Evolutionary conservation across 1,139 yeast species (phyloP).

Genomic region (Yamadazyma sp.): DNA sequence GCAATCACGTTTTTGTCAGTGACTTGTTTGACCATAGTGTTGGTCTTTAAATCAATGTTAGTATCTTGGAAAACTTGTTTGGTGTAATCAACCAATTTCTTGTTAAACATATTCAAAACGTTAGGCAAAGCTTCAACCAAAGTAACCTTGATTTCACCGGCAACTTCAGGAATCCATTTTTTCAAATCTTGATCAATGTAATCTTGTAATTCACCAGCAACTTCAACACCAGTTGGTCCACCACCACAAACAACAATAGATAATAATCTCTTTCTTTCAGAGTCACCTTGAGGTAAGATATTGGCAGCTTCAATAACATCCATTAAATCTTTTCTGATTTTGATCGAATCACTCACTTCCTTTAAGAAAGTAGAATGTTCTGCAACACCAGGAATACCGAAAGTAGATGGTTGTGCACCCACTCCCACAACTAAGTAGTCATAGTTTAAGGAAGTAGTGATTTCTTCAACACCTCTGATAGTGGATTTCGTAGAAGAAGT

Average conservation of each 20-base stretch:
- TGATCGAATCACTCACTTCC: conserved; percentile 80
- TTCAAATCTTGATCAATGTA: conserved; percentile 87
- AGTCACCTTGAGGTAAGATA: conserved; percentile 68
- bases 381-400: conserved; percentile 90
- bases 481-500: conserved; percentile 53
- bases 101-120: conserved; percentile 84
- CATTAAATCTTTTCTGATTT: conserved; percentile 74
- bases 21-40: conserved; percentile 87
- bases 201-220: conserved; percentile 93
- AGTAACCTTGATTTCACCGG: conserved; percentile 77
- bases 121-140: conserved; percentile 91
- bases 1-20: conserved; percentile 68
- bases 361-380: conserved; percentile 84
- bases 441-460: conserved; percentile 53
- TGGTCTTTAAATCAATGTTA: conserved; percentile 72
- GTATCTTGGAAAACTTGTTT: conserved; percentile 78
- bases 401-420: conserved; percentile 90
- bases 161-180: conserved; percentile 86
- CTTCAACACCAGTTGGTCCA: conserved; percentile 97
- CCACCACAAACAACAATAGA: conserved; percentile 92
- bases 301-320: conserved; percentile 79
- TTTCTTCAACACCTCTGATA: conserved; percentile 35
- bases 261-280: conserved; percentile 77
- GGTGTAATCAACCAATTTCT: conserved; percentile 81
- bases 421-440: conserved; percentile 87